These are phyloP conservation scores for Neohortaea acidophila DNA, from an alignment of 495 filamentous ascomycete genomes.

Conservation along the genomic window DNA sequence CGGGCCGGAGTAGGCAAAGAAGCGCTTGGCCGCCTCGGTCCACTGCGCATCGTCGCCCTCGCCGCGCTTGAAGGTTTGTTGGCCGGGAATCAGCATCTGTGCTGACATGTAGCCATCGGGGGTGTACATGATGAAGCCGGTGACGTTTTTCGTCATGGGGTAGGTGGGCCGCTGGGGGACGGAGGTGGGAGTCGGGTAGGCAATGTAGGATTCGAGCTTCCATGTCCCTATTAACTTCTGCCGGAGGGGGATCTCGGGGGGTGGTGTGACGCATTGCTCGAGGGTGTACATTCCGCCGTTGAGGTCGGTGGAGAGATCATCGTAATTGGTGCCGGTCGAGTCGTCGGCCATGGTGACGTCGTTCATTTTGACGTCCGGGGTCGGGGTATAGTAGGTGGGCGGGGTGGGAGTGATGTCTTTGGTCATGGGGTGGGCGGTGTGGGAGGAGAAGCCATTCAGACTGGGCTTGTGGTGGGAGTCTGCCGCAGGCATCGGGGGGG, in stretches of 20 bases:
- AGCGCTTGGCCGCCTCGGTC: slow-evolving; percentile 20
- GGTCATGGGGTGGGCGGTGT: background rate
- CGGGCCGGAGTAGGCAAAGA: slow-evolving; percentile 20
- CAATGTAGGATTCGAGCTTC: slow-evolving; percentile 18
- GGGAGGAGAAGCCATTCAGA: slow-evolving; percentile 1
- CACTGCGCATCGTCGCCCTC: slow-evolving; percentile 20
- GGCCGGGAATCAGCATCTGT: slow-evolving; percentile 21
- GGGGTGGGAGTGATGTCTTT: background rate
- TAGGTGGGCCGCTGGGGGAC: slow-evolving; percentile 15
- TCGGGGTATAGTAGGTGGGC: background rate
- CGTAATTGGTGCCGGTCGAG: slow-evolving; percentile 15
- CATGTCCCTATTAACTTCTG: slow-evolving; percentile 17
- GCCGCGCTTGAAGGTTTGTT: slow-evolving; percentile 15
- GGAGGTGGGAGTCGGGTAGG: slow-evolving; percentile 13
- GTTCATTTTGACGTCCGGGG: background rate
- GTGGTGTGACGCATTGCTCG: slow-evolving; percentile 9
- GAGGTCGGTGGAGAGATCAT: slow-evolving; percentile 9
- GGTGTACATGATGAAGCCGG: slow-evolving; percentile 23
- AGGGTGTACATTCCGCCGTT: slow-evolving; percentile 12
- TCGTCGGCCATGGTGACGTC: background rate
- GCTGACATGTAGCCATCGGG: slow-evolving; percentile 25
- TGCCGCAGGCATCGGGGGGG: slow-evolving; percentile 11
- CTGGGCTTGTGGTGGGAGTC: slow-evolving; percentile 4
- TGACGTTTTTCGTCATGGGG: slow-evolving; percentile 19
- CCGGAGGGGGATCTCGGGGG: slow-evolving; percentile 12